phyloP scores from a whole-genome alignment of 2,329 filamentous ascomycete species.

The Pseudocercospora macadamiae region DNA sequence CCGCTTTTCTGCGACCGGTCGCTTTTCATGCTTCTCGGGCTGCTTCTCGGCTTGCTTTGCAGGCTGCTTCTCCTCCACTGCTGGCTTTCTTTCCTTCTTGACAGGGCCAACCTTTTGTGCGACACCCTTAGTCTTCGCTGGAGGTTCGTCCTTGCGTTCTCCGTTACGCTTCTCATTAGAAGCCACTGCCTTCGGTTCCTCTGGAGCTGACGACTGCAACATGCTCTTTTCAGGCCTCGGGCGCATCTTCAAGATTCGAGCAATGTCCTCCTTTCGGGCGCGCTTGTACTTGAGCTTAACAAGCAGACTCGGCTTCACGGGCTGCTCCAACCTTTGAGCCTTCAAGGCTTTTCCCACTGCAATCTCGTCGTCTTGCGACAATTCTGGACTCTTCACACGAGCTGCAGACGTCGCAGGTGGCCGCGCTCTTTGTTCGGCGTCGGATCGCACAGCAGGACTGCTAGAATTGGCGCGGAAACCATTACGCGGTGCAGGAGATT shows the following conservation, averaged over 20 bases:
- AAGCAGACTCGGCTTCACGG: slow-evolving; percentile 22
- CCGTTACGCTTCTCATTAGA: slow-evolving; percentile 18
- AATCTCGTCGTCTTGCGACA: slow-evolving; percentile 28
- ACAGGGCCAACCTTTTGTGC: slow-evolving; percentile 34
- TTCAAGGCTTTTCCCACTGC: slow-evolving; percentile 21
- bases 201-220: slow-evolving; percentile 11
- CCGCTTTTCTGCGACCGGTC: slow-evolving; percentile 17
- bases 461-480: slow-evolving; percentile 34
- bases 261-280: slow-evolving; percentile 28
- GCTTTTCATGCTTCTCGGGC: slow-evolving; percentile 17
- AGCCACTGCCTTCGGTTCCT: slow-evolving; percentile 14
- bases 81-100: slow-evolving; percentile 22
- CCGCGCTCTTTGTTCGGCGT: slow-evolving; percentile 24
- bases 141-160: slow-evolving; percentile 20
- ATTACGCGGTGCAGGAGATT: slow-evolving; percentile 35
- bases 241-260: slow-evolving; percentile 35
- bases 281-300: slow-evolving; percentile 38
- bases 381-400: slow-evolving; percentile 18
- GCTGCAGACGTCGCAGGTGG: slow-evolving; percentile 12
- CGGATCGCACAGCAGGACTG: slow-evolving; percentile 32
- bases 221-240: slow-evolving; percentile 27
- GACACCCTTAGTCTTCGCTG: slow-evolving; percentile 32
- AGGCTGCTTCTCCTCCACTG: slow-evolving; percentile 16
- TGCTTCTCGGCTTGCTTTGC: slow-evolving; percentile 16
- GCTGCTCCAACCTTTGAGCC: slow-evolving; percentile 10